These are phyloP conservation scores for Durotheca rogersii DNA, from an alignment of 495 filamentous ascomycete genomes.

Conservation along the genomic window DNA sequence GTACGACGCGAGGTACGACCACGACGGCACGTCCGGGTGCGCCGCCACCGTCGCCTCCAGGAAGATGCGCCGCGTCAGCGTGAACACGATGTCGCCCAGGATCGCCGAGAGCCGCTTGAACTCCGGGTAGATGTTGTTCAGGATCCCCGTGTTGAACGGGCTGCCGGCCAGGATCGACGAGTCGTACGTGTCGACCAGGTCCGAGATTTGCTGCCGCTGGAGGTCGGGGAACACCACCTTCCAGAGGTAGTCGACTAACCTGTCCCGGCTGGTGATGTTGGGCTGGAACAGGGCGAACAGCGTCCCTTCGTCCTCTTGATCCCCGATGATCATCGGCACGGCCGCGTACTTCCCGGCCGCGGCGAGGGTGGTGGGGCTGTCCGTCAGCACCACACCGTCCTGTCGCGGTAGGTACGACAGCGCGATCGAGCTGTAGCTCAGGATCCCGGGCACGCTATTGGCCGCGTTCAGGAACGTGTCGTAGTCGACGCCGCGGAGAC, in stretches of 20 bases:
- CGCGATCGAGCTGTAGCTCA: constrained; percentile 63
- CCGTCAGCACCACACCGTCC: constrained; percentile 57
- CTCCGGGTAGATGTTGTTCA: constrained; percentile 68
- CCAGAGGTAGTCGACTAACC: constrained; percentile 60
- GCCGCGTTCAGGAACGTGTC: constrained; percentile 60
- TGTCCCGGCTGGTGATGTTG: constrained; percentile 59
- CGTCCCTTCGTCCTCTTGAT: constrained; percentile 63
- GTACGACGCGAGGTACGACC: constrained; percentile 73
- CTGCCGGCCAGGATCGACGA: constrained; percentile 53
- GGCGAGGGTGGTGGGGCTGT: constrained; percentile 56
- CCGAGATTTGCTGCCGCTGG: constrained; percentile 43
- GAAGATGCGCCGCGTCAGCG: constrained; percentile 60
- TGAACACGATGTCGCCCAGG: constrained; percentile 68
- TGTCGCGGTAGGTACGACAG: constrained; percentile 67
- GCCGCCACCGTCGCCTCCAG: constrained; percentile 44
- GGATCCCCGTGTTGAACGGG: constrained; percentile 62
- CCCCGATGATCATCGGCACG: constrained; percentile 60
- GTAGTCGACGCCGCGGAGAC: constrained; percentile 62
- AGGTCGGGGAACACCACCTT: constrained; percentile 58
- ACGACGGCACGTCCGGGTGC: constrained; percentile 58
- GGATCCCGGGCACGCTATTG: constrained; percentile 64
- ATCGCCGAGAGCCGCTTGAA: constrained; percentile 79
- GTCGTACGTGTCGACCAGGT: constrained; percentile 59
- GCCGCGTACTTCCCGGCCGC: constrained; percentile 53
- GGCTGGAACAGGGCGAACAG: constrained; percentile 61